Conservation (phyloP, 805 yeast genomes). For the Metschnikowia reukaufii region DNA sequence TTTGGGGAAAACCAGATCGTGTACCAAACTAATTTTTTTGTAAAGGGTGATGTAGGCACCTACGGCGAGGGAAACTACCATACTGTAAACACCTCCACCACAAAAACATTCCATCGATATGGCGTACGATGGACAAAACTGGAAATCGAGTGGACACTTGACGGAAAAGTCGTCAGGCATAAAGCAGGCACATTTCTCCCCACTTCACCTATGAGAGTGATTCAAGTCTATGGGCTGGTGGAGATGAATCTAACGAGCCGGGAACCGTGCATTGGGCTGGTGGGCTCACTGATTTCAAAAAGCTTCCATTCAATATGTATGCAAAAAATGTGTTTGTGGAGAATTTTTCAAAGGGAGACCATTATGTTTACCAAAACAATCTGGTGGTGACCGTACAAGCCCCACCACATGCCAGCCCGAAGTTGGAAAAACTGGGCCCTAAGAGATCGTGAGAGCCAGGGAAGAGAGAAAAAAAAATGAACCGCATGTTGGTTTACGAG, state of each 20-base stretch:
- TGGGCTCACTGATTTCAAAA: slow-evolving; percentile 32
- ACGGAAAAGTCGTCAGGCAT: slow-evolving; percentile 32
- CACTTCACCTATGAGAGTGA: slow-evolving; percentile 36
- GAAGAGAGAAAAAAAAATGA: too few relatives aligned
- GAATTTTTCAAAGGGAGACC: slow-evolving; percentile 32
- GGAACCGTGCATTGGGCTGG: slow-evolving; percentile 46
- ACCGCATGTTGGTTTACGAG: too few relatives aligned
- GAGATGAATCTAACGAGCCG: slow-evolving; percentile 30
- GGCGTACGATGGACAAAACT: slow-evolving; percentile 40
- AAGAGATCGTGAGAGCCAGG: too few relatives aligned
- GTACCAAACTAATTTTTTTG: slow-evolving; percentile 39
- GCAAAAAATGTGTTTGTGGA: slow-evolving; percentile 22
- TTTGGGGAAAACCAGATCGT: slow-evolving; percentile 36
- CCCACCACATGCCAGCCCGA: neutral
- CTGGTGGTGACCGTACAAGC: slow-evolving; percentile 5
- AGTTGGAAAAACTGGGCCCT: slow-evolving; percentile 1
- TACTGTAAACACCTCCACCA: slow-evolving; percentile 24
- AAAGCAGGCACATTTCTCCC: slow-evolving; percentile 23
- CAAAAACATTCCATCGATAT: slow-evolving; percentile 27
- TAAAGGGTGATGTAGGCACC: slow-evolving; percentile 38
- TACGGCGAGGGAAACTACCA: slow-evolving; percentile 39
- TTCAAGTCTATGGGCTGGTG: slow-evolving; percentile 44
- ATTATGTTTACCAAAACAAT: slow-evolving; percentile 30
- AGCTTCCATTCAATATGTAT: slow-evolving; percentile 35
- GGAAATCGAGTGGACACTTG: slow-evolving; percentile 30